Percentiles rank a stretch among this genome's conserved stretches.
phyloP scores from a whole-genome alignment of 768 basidiomycete species.

The Hericium rajendrae region DNA sequence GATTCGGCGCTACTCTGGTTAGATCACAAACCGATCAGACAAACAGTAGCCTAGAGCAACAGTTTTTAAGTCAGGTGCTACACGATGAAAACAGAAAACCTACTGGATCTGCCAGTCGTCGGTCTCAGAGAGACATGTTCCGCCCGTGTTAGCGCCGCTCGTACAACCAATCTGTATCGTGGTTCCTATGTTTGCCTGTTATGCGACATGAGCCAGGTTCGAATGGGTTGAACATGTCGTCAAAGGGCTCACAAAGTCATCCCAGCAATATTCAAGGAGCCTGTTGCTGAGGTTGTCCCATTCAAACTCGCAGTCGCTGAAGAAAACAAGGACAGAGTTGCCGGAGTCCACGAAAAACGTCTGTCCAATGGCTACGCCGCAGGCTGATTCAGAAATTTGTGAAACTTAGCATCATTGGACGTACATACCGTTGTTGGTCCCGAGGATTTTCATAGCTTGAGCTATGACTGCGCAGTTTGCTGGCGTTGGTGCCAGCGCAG shows the following conservation, averaged over 20 bases:
- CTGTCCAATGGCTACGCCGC: background rate
- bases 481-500: background rate
- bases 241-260: background rate
- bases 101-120: background rate
- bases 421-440: background rate
- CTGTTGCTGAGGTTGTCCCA: background rate
- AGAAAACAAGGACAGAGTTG: background rate
- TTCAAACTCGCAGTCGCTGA: constrained; percentile 1
- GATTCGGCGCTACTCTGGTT: too few species aligned
- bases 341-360: background rate
- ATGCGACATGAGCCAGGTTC: background rate
- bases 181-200: background rate
- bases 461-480: background rate
- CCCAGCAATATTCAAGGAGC: background rate
- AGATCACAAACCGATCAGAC: too few species aligned
- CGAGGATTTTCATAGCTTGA: background rate
- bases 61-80: background rate
- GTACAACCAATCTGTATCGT: background rate
- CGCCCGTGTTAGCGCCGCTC: background rate
- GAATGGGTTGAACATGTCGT: background rate
- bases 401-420: background rate
- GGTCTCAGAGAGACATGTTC: background rate
- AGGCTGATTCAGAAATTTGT: too few species aligned
- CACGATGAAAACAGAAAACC: background rate
- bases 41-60: too few species aligned